Base-by-base conservation (phyloP, 2,329 filamentous ascomycete genomes). In the Zasmidium angulare region DNA sequence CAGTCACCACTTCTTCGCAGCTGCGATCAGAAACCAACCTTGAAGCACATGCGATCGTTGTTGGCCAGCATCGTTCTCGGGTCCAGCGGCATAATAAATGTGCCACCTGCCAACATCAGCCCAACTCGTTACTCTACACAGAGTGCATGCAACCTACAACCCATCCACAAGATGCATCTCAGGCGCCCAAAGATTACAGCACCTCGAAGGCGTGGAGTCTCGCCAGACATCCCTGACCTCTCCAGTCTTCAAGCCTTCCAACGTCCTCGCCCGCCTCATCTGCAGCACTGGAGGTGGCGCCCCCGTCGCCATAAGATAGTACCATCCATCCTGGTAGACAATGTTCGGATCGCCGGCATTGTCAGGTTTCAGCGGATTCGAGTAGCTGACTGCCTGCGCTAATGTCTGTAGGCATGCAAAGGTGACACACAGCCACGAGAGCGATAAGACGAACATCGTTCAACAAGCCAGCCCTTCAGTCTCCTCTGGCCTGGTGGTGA, bases 311-410 rank as follows among this genome's bases (percentile, higher is more conserved):
- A 56, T 56, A 17, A 56, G 31, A 20, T 56, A 56, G 53, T 56
- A 56, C 24, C 36, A 56, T 9, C 53, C 53, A 56, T 56, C 47
- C n/a, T 56, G 19, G 31, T 56, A 56, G 10, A 23, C 26, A 36
- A 56, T 56, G 12, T 56, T 48, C n/a, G 53, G 53, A 50, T 56
- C 53, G 36, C 36, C 36, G n/a, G 53, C 46, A 31, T 48, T 29
- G 3, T 26, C 24, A 9, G 46, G 46, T 50, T 29, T 47, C n/a
- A 56, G 14, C 22, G 53, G 53, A 50, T 56, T 56, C n/a, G 46
- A 50, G 20, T 50, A 56, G 26, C n/a, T 26, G 11, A 46, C 53
- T 21, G 46, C 53, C 26, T 11, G 11, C 11, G 11, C 26, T 29
- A 11, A 6, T 29, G 26, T 11, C 11, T 29, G 26, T 6, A 29